Evolutionary conservation across 768 basidiomycete species (phyloP).

Genomic region (Suillus variegatus): DNA sequence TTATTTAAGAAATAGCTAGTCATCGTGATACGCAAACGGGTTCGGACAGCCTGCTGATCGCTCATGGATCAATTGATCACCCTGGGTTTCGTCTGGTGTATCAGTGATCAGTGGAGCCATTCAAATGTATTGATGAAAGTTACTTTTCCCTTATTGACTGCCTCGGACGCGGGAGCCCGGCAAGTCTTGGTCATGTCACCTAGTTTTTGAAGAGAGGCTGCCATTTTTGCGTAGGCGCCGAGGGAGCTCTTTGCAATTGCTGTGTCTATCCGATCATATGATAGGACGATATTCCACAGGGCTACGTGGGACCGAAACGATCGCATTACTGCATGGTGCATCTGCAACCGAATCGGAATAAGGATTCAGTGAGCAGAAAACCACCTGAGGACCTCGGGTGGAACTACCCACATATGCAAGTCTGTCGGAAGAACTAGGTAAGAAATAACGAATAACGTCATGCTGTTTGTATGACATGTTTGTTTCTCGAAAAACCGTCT

Average conservation of each 20-base stretch:
- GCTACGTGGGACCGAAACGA: background rate
- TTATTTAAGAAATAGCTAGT: background rate
- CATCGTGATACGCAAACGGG: background rate
- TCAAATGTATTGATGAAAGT: background rate
- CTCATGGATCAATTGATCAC: background rate
- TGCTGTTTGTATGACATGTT: background rate
- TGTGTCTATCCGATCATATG: background rate
- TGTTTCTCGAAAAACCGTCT: background rate
- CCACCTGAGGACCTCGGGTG: background rate
- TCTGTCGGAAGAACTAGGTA: background rate
- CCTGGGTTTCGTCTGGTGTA: background rate
- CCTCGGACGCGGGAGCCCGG: background rate
- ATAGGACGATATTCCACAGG: background rate
- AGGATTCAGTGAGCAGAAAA: background rate
- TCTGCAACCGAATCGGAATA: background rate
- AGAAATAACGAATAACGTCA: background rate
- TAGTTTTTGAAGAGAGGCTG: background rate
- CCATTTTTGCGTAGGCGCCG: background rate
- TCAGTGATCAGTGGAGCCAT: background rate
- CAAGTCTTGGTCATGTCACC: background rate
- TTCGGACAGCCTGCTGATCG: background rate
- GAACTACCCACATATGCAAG: background rate
- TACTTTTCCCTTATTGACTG: background rate
- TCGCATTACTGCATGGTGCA: background rate
- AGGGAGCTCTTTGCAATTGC: background rate